Evolutionary conservation across 345 rosid species (phyloP).

Genomic region (Heritiera littoralis): DNA sequence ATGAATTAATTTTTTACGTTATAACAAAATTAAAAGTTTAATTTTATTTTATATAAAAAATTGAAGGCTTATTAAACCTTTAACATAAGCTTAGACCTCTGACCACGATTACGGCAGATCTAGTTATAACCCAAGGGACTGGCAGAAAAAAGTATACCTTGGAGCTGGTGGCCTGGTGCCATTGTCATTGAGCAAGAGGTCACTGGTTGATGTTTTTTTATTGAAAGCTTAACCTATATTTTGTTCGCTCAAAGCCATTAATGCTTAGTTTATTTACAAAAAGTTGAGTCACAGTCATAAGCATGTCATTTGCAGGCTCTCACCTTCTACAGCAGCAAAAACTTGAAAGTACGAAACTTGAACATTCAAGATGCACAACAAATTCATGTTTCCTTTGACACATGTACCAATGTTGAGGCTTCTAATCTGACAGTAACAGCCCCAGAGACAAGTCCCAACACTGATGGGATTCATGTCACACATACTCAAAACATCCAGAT

Average conservation of each 20-base stretch:
- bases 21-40: no score
- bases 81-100: no score
- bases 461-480: constrained; percentile 83
- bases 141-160: not conserved
- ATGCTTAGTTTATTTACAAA: no score
- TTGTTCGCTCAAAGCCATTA: no score
- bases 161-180: not conserved
- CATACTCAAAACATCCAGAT: constrained; percentile 58
- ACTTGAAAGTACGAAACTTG: constrained; percentile 45
- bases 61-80: no score
- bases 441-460: constrained; percentile 71
- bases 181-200: not conserved
- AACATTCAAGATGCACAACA: constrained; percentile 67
- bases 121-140: not conserved
- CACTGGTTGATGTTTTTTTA: not conserved
- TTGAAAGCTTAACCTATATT: no score
- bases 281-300: no score
- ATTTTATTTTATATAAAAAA: no score
- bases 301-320: constrained; percentile 48
- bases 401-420: constrained; percentile 46
- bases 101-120: no score
- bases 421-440: constrained; percentile 51
- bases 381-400: constrained; percentile 61
- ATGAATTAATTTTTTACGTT: no score
- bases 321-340: constrained; percentile 57